Percentiles rank a stretch among this genome's conserved stretches.
Conservation (phyloP, 2,329 filamentous ascomycete genomes). For the Aspergillus latus region DNA sequence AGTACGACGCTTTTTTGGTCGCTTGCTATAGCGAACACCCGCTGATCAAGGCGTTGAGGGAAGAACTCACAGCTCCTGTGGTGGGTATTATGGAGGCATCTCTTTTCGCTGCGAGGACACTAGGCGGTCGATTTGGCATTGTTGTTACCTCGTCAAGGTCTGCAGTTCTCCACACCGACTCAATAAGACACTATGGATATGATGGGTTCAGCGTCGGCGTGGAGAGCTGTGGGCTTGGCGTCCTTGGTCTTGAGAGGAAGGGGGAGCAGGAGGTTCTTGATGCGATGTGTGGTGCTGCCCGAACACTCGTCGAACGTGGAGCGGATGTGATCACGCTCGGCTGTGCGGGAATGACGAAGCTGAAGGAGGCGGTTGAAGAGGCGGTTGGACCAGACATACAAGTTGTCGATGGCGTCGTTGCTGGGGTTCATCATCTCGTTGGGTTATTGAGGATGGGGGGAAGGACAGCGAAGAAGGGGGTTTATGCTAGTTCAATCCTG, state of each 20-base stretch:
- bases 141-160: slow-evolving; percentile 44
- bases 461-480: slow-evolving; percentile 30
- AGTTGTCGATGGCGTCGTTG: slow-evolving; percentile 54
- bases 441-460: slow-evolving; percentile 28
- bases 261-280: slow-evolving; percentile 6
- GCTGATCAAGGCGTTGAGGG: slow-evolving; percentile 48
- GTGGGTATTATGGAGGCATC: slow-evolving; percentile 55
- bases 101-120: slow-evolving; percentile 51
- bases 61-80: slow-evolving; percentile 47
- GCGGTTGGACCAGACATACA: slow-evolving; percentile 48
- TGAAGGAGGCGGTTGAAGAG: slow-evolving; percentile 48
- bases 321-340: slow-evolving; percentile 48
- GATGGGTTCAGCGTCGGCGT: slow-evolving; percentile 46
- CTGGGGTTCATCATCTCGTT: slow-evolving; percentile 33
- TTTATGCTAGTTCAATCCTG: slow-evolving; percentile 30
- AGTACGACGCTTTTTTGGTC: slow-evolving; percentile 51
- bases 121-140: slow-evolving; percentile 50
- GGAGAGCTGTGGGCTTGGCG: slow-evolving; percentile 44
- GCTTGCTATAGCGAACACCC: slow-evolving; percentile 53
- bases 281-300: slow-evolving; percentile 41
- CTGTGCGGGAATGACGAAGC: slow-evolving; percentile 52
- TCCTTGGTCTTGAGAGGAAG: slow-evolving; percentile 46
- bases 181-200: slow-evolving; percentile 45
- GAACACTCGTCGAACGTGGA: slow-evolving; percentile 41
- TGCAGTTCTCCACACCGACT: slow-evolving; percentile 43